Conservation (phyloP, 2,329 filamentous ascomycete genomes). For the Aspergillus pseudoglaucus region DNA sequence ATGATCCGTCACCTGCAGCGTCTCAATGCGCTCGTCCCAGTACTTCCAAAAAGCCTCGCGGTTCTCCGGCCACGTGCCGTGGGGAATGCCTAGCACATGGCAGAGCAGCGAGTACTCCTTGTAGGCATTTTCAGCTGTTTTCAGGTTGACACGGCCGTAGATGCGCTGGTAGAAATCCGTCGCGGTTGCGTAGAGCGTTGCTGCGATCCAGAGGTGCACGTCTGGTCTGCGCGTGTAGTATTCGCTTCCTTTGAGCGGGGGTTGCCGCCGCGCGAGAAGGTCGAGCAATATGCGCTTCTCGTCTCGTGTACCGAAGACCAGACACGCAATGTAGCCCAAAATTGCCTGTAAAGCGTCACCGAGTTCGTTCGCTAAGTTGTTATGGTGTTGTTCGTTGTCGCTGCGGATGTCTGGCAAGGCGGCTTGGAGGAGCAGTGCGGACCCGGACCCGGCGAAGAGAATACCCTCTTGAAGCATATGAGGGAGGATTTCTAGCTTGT, state of each 20-base stretch:
- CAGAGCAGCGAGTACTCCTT: conserved; percentile 25
- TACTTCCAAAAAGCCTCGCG: conserved; percentile 30
- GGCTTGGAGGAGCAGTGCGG: conserved; percentile 29
- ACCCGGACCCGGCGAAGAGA: conserved; percentile 28
- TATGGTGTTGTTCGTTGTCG: conserved; percentile 7
- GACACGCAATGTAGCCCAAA: conserved; percentile 28
- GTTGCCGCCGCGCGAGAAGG: conserved; percentile 15
- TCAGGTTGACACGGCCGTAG: conserved; percentile 25
- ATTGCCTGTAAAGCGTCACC: conserved; percentile 23
- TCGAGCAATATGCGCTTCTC: conserved; percentile 25
- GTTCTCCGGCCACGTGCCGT: conserved; percentile 24
- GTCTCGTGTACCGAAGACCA: conserved; percentile 25
- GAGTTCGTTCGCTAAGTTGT: conserved; percentile 23
- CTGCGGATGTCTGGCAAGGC: conserved; percentile 22
- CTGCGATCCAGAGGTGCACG: conserved; percentile 27
- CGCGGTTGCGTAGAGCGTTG: conserved; percentile 30
- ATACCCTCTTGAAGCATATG: conserved; percentile 32
- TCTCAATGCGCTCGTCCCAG: conserved; percentile 27
- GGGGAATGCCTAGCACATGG: conserved; percentile 20
- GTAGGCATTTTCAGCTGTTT: conserved; percentile 26
- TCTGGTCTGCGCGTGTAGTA: conserved; percentile 16
- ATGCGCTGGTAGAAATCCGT: conserved; percentile 33
- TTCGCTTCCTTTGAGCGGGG: conserved; percentile 16
- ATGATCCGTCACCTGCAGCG: conserved; percentile 21
- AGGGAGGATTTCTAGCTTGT: conserved; percentile 28